Percentiles rank a stretch among this genome's conserved stretches.
These are phyloP conservation scores for Piloderma croceum DNA, from an alignment of 768 basidiomycete genomes.

Conservation along the genomic window DNA sequence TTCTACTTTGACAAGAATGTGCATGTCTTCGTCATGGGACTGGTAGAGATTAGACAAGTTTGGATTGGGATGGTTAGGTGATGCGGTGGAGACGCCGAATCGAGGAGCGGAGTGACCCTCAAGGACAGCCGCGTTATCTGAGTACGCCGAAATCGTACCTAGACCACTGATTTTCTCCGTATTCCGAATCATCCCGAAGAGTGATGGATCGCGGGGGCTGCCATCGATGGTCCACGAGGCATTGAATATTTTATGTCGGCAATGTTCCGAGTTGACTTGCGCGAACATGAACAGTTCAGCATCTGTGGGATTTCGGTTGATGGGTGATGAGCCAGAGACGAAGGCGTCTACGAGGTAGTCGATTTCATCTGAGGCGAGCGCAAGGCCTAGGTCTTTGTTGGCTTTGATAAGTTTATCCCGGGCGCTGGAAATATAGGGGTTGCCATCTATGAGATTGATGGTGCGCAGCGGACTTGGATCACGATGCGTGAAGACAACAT, in stretches of 20 bases:
- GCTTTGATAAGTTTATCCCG: constrained; percentile 63
- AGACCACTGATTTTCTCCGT: constrained; percentile 73
- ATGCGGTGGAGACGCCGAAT: constrained; percentile 50
- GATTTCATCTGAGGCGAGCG: constrained; percentile 85
- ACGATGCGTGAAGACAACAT: constrained; percentile 53
- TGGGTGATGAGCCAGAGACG: constrained; percentile 58
- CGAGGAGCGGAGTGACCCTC: constrained; percentile 70
- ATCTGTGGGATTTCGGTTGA: constrained; percentile 86
- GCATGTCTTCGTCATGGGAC: constrained; percentile 63
- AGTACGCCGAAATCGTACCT: constrained; percentile 93
- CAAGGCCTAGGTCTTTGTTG: constrained; percentile 84
- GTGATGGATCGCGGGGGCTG: constrained; percentile 53
- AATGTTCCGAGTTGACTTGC: constrained; percentile 99
- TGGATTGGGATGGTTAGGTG: constrained; percentile 16
- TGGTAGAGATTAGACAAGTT: constrained; percentile 41
- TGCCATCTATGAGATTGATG: constrained; percentile 49
- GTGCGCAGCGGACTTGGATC: constrained; percentile 63
- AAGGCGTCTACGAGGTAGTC: constrained; percentile 89
- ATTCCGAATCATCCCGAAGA: constrained; percentile 97
- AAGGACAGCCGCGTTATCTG: constrained; percentile 96
- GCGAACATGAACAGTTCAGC: constrained; percentile 99
- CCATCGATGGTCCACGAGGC: constrained; percentile 92
- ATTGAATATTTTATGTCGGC: constrained; percentile 99
- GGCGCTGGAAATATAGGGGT: constrained; percentile 36
- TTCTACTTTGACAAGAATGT: constrained; percentile 94